Evolutionary conservation across 2,329 filamentous ascomycete genomes (phyloP).

Genomic region (Nigrograna mackinnonii): DNA sequence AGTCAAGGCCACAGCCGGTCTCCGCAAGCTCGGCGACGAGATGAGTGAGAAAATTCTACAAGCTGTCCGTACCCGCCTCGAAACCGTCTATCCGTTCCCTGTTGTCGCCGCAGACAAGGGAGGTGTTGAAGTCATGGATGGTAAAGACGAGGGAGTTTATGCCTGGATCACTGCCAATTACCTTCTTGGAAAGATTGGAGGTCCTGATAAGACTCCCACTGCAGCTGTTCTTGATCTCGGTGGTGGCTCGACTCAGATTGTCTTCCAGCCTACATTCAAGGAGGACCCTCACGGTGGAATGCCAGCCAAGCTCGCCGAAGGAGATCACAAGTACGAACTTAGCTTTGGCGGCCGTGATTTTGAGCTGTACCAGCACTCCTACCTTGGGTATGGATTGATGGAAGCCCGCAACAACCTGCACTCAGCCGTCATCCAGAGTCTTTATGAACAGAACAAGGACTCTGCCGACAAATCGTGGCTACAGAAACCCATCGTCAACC

Average conservation of each 20-base stretch:
- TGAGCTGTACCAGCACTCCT: conserved; percentile 95
- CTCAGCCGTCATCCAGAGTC: conserved; percentile 71
- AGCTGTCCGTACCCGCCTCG: conserved; percentile 80
- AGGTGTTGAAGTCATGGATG: conserved; percentile 96
- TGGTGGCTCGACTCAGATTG: conserved; percentile 96
- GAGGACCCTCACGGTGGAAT: conserved; percentile 73
- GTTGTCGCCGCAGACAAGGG: conserved; percentile 83
- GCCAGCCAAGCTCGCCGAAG: conserved; percentile 81
- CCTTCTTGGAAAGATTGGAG: conserved; percentile 94
- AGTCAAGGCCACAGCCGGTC: conserved; percentile 96
- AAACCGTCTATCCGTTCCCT: conserved; percentile 91
- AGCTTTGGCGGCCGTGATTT: conserved; percentile 90
- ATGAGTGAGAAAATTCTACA: conserved; percentile 83
- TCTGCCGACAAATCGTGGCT: conserved; percentile 61
- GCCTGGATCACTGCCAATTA: conserved; percentile 99
- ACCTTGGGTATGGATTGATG: conserved; percentile 96
- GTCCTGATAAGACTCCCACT: conserved; percentile 84
- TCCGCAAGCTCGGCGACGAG: conserved; percentile 82
- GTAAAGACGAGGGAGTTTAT: conserved; percentile 94
- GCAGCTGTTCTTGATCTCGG: conserved; percentile 96
- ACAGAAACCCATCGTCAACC: conserved; percentile 73
- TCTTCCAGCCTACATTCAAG: conserved; percentile 95
- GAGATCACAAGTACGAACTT: conserved; percentile 94
- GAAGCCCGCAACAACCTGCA: conserved; percentile 88
- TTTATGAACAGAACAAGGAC: conserved; percentile 64